Evolutionary conservation across 2,329 filamentous ascomycete species (phyloP).

Genomic region (Aspergillus chevalieri): DNA sequence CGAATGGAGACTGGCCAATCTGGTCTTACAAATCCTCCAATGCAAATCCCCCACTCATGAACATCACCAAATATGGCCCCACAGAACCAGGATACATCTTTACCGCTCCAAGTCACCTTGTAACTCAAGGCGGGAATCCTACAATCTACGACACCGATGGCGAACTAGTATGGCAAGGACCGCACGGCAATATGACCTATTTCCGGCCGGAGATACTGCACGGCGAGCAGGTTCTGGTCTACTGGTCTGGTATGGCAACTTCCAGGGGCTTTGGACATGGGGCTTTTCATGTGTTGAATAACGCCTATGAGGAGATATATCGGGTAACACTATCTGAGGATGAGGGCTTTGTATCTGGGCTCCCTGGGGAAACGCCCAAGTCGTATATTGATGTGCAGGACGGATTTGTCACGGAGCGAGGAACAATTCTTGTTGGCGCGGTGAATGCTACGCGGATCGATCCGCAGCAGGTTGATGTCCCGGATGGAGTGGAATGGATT

Average conservation of each 20-base stretch:
- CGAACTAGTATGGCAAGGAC: slow-evolving; percentile 21
- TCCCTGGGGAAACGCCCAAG: slow-evolving; percentile 4
- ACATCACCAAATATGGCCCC: slow-evolving; percentile 19
- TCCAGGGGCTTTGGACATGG: slow-evolving; percentile 14
- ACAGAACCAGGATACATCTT: slow-evolving; percentile 20
- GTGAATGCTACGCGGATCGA: slow-evolving; percentile 18
- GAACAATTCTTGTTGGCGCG: slow-evolving; percentile 17
- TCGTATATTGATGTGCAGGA: slow-evolving; percentile 24
- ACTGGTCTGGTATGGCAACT: slow-evolving; percentile 17
- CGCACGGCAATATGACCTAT: slow-evolving; percentile 10
- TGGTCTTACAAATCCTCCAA: slow-evolving; percentile 13
- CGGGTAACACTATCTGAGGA: slow-evolving; percentile 10
- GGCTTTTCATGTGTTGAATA: slow-evolving; percentile 15
- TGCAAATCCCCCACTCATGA: slow-evolving; percentile 10
- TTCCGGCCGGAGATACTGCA: slow-evolving; percentile 16
- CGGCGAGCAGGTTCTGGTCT: slow-evolving; percentile 18
- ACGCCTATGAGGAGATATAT: slow-evolving; percentile 18
- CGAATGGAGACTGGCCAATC: slow-evolving; percentile 10
- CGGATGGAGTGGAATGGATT: slow-evolving; percentile 17
- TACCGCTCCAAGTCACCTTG: slow-evolving; percentile 6
- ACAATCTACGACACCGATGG: slow-evolving; percentile 20
- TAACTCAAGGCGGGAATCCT: slow-evolving; percentile 4
- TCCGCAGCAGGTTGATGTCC: slow-evolving; percentile 15
- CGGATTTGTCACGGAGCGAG: slow-evolving; percentile 14
- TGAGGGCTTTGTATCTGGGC: slow-evolving; percentile 8